Evolutionary conservation across 2,329 filamentous ascomycete genomes (phyloP).

Genomic region (Metarhizium humberi): DNA sequence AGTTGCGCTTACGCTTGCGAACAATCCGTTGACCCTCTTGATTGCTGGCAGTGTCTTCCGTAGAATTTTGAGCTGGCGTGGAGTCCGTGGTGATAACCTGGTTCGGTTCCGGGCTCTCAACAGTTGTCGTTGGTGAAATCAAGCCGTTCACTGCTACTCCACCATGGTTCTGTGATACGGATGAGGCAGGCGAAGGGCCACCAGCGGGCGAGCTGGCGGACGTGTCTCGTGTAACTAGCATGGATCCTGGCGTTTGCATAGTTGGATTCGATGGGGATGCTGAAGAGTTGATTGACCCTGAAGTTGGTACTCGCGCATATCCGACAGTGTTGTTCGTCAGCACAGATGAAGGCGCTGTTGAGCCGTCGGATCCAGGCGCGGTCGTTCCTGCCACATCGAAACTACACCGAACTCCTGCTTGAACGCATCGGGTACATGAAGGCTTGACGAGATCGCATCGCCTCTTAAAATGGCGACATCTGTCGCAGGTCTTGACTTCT

Average conservation of each 20-base stretch:
- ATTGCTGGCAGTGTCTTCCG: neutral
- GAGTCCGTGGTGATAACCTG: conserved; percentile 6
- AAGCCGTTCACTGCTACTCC: conserved; percentile 14
- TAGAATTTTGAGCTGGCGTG: conserved; percentile 1
- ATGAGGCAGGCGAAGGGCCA: neutral
- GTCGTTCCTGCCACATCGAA: conserved; percentile 13
- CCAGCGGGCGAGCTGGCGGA: neutral
- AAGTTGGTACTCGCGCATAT: neutral
- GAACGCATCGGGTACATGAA: conserved; percentile 23
- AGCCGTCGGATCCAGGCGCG: neutral
- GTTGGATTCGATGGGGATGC: neutral
- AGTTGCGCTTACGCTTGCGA: conserved; percentile 26
- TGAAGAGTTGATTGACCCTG: neutral
- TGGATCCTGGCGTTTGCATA: neutral
- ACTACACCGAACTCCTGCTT: conserved; percentile 23
- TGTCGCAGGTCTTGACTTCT: conserved; percentile 26
- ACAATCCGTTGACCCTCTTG: conserved; percentile 15
- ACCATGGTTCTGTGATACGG: conserved; percentile 9
- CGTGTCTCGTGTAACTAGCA: neutral
- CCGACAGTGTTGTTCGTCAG: neutral
- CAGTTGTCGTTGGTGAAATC: conserved; percentile 19
- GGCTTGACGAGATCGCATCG: conserved; percentile 26
- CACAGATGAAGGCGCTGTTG: neutral
- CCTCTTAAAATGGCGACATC: conserved; percentile 26
- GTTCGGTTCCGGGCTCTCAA: conserved; percentile 18